Conservation (phyloP, 768 basidiomycete genomes). For the Naematelia encephala region DNA sequence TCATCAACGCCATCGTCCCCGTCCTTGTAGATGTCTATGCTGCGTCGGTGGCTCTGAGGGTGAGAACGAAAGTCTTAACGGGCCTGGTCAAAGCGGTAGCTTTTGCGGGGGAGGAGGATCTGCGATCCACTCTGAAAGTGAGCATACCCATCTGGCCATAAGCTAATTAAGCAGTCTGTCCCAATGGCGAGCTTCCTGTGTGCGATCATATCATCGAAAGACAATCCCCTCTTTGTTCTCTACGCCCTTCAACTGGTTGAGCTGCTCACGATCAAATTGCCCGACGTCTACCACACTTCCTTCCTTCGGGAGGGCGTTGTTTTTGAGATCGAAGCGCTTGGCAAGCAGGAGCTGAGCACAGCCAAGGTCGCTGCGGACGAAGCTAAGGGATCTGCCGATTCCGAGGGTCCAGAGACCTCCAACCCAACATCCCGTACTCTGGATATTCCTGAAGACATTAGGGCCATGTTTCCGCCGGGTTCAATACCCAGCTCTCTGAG, state of each 20-base stretch:
- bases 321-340: constrained; percentile 81
- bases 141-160: constrained; percentile 39
- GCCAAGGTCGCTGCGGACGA: constrained; percentile 29
- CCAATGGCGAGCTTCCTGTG: constrained; percentile 94
- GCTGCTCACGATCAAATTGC: constrained; percentile 76
- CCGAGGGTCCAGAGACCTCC: constrained; percentile 23
- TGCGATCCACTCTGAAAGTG: constrained; percentile 75
- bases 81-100: constrained; percentile 86
- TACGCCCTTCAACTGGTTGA: constrained; percentile 91
- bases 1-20: constrained; percentile 84
- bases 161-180: constrained; percentile 62
- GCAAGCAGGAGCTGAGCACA: constrained; percentile 62
- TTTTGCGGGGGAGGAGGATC: constrained; percentile 72
- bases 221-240: constrained; percentile 80
- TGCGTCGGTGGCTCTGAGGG: constrained; percentile 85
- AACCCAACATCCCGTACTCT: not conserved
- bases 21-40: constrained; percentile 98
- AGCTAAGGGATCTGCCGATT: constrained; percentile 36
- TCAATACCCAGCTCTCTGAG: constrained; percentile 18
- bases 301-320: constrained; percentile 95
- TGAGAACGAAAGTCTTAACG: constrained; percentile 82
- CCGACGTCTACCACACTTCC: constrained; percentile 76
- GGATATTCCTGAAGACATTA: constrained; percentile 22
- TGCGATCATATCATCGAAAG: constrained; percentile 85
- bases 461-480: constrained; percentile 22